Base-by-base conservation (phyloP, 2,329 filamentous ascomycete species). In the Verticillium zaregamsianum region DNA sequence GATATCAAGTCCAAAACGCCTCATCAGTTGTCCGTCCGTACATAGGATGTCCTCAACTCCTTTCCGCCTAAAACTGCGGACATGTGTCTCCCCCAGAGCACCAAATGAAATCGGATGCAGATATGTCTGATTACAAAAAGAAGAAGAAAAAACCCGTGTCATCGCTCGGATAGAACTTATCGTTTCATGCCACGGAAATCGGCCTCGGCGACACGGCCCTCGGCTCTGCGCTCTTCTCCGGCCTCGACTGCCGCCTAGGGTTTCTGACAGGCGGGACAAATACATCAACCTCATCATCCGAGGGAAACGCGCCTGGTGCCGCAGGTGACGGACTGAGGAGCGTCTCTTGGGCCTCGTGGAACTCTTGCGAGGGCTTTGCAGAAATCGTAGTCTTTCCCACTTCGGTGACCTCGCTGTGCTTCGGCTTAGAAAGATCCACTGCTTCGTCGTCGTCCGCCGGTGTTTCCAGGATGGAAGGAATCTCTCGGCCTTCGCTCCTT, bases 401-500 rank as follows among this genome's bases (percentile, higher is more conserved):
- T 2, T 59, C 55, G 12, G 64, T 45, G 5, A 62, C 58, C 56
- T 70, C 70, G 8, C 66, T 70, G 9, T 68, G 66, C 35, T 56
- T 58, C 40, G 71, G 52, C 31, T 75, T 73, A 9, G 45, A 25
- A 3, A 20, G 45, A 20, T 11, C 11, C 45, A 12, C 45, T 2
- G 45, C n/a, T 52, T 14, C 45, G 20, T 23, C 8, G 11, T 52
- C 45, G 15, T 57, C 55, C 11, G 32, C 55, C 28, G 55, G 33
- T 6, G 70, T 65, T 32, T 75, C 74, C 57, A 66, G 31, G 17
- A 64, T 63, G 31, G 63, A 65, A 2, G 63, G 59, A 23, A 63
- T 62, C 25, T 59, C 59, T 33, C 58, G 60, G 28, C 32, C 52
- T 58, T 68, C 67, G 9, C 60, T 61, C 20, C 65, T 57, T 5